Evolutionary conservation across 257 asterid species (phyloP).

Genomic region (Orobanche coerulescens): DNA sequence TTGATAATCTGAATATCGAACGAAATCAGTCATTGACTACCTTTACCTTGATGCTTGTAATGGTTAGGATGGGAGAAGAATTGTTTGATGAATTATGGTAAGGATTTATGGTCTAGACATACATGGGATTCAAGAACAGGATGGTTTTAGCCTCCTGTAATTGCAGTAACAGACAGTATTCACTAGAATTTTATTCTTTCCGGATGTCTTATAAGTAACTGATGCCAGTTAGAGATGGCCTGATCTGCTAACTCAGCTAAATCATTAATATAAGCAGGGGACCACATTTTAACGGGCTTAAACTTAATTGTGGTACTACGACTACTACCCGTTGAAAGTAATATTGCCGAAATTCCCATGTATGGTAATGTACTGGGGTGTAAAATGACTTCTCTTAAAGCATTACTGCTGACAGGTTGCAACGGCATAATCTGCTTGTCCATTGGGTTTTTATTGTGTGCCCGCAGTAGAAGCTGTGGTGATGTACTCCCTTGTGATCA

Average conservation of each 20-base stretch:
- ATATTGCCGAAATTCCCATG: neutral
- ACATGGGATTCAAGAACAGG: slow-evolving; percentile 4
- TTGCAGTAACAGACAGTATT: slow-evolving; percentile 1
- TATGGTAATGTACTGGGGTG: neutral
- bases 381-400: neutral
- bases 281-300: neutral
- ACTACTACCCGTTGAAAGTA: neutral
- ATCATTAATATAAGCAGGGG: slow-evolving; percentile 4
- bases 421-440: too few species aligned
- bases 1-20: too few species aligned
- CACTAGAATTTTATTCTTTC: slow-evolving; percentile 1
- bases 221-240: slow-evolving; percentile 3
- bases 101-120: slow-evolving; percentile 7
- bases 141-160: neutral
- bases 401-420: too few species aligned
- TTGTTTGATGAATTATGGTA: neutral
- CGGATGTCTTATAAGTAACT: neutral
- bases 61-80: slow-evolving; percentile 4
- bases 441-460: too few species aligned
- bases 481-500: too few species aligned
- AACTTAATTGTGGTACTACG: neutral
- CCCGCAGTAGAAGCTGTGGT: too few species aligned
- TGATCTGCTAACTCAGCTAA: neutral
- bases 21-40: too few species aligned
- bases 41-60: too few species aligned